Conservation (phyloP, 208 protist genomes). For the Crithidia expoeki region DNA sequence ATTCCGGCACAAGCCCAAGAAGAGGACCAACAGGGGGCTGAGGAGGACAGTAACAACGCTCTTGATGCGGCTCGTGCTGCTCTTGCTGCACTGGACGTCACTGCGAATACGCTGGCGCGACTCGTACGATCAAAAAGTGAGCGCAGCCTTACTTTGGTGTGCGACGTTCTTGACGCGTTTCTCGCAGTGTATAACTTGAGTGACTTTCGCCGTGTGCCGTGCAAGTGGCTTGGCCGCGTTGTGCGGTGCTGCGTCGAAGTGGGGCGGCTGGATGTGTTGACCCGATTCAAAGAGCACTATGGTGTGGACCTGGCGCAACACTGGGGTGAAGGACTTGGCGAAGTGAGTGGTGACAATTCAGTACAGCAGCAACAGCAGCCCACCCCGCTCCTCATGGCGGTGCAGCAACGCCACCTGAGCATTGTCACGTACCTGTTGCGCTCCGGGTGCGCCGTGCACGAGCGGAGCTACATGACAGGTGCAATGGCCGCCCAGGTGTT, state of each 20-base stretch:
- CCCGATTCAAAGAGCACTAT: conserved; percentile 47
- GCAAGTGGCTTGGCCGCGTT: conserved; percentile 48
- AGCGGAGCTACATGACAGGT: conserved; percentile 15
- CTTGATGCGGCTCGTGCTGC: neutral
- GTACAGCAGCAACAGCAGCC: neutral
- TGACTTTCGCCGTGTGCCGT: conserved; percentile 32
- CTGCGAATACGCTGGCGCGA: conserved; percentile 12
- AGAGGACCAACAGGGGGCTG: neutral
- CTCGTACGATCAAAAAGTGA: conserved; percentile 7
- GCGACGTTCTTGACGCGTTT: conserved; percentile 32
- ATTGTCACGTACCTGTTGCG: conserved; percentile 55
- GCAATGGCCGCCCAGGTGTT: conserved; percentile 26
- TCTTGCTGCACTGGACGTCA: conserved; percentile 11
- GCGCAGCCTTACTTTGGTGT: conserved; percentile 19
- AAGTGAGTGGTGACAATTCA: neutral
- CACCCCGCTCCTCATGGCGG: conserved; percentile 43
- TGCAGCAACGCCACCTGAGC: conserved; percentile 38
- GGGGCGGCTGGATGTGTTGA: conserved; percentile 46
- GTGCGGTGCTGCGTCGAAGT: conserved; percentile 47
- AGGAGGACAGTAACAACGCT: neutral
- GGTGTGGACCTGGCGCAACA: conserved; percentile 31
- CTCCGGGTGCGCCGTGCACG: conserved; percentile 43
- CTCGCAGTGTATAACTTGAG: conserved; percentile 18
- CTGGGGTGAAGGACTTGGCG: neutral
- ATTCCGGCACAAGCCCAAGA: neutral